Evolutionary conservation across 202 grass and related monocot species (phyloP), one percentile per base, ranked within the genome.

Genomic region (Eragrostis tef): DNA sequence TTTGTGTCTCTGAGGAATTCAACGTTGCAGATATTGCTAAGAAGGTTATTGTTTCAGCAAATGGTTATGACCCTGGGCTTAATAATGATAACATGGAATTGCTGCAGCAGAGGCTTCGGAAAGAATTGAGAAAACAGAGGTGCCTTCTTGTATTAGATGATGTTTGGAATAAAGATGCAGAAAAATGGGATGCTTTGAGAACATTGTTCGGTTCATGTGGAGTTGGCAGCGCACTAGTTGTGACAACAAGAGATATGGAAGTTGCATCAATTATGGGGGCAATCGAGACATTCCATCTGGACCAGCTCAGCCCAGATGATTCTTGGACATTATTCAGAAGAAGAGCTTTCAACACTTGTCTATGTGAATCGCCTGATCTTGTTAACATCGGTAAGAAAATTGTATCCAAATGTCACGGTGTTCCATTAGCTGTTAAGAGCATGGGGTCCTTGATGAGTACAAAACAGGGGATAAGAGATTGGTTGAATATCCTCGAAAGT

Each of bases 141-240:
- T 83, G 78, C 76, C n/a, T 87, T 15, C 70, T 87, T 31, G 79
- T 83, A 0, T 5, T 87, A 9, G 79, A 87, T 58, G 54, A 87
- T 78, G 58, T 87, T 11, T 72, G 86, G 86, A 83, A 79, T 64
- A 27, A 77, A 5, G 57, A 76, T 5, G 10, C 2, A 22, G 6
- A n/a, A 2, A 8, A 59, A 22, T 87, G 73, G 79, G 53, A 82
- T 1, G 25, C 0, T 8, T 10, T 83, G 0, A 64, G 36, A 53
- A 6, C 20, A 16, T 20, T 65, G 14, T 1, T 87, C 6, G 14
- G 6, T 6, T 63, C 27, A 6, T 42, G 62, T 62, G 36, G 22
- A 24, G 13, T 8, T 12, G 70, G 79, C 19, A 83, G 79, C 10
- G 46, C 5, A 2, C 1, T 83, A 11, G 14, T 87, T 14, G 46